A percentile compares a stretch with the other conserved stretches of the same genome.
Evolutionary conservation across 192 early-diverging fungal genomes (phyloP).

Genomic region (Lunasporangiospora selenospora): DNA sequence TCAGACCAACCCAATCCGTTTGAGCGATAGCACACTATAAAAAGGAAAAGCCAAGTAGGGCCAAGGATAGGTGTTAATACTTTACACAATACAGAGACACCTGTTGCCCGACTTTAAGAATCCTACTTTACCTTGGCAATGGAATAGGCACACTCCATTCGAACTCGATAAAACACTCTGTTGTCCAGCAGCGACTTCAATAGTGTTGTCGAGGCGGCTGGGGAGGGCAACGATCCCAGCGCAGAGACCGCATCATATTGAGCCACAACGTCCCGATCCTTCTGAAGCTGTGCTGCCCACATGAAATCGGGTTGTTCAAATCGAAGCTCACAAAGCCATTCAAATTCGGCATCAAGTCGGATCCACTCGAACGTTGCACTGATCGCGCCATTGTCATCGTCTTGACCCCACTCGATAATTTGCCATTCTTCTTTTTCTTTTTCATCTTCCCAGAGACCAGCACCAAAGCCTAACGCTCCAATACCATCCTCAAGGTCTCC

Average conservation of each 20-base stretch:
- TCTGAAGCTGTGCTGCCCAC: constrained; percentile 92
- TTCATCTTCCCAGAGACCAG: constrained; percentile 63
- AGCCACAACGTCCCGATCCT: constrained; percentile 90
- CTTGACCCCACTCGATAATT: constrained; percentile 81
- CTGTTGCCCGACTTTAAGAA: too few species aligned
- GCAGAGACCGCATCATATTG: constrained; percentile 77
- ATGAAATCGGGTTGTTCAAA: constrained; percentile 93
- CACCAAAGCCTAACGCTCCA: constrained; percentile 56
- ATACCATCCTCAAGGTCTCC: constrained; percentile 72
- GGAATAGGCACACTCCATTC: constrained; percentile 79
- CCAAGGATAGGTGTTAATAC: neutral
- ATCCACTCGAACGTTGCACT: constrained; percentile 95
- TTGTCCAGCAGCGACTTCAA: constrained; percentile 78
- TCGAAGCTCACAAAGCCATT: constrained; percentile 90
- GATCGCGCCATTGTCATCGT: constrained; percentile 64
- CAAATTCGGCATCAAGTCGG: constrained; percentile 90
- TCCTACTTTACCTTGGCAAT: constrained; percentile 62
- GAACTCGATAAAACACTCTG: constrained; percentile 86
- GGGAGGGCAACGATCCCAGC: constrained; percentile 55
- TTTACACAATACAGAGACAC: neutral
- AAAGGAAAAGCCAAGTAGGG: neutral
- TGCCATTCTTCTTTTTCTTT: constrained; percentile 74
- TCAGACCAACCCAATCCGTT: constrained; percentile 71
- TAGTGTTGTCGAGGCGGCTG: constrained; percentile 76
- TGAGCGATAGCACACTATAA: constrained; percentile 58